Conservation (phyloP, 371 early-diverging fungal species). For the Blakeslea trispora region DNA sequence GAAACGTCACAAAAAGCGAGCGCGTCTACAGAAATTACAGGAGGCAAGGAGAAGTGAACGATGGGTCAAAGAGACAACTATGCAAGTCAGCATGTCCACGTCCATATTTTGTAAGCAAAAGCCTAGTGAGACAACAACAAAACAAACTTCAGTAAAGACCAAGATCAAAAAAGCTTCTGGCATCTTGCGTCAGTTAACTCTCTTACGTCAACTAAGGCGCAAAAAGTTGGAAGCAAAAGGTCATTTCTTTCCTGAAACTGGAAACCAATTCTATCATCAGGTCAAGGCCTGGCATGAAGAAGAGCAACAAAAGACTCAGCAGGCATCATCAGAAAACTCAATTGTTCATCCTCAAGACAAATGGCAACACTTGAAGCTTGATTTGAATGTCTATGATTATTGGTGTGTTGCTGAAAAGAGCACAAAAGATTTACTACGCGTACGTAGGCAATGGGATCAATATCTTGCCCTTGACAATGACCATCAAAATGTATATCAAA, state of each 20-base stretch:
- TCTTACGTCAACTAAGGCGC: slow-evolving; percentile 15
- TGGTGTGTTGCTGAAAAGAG: slow-evolving; percentile 45
- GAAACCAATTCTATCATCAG: slow-evolving; percentile 46
- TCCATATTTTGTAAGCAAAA: slow-evolving; percentile 2
- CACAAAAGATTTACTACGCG: slow-evolving; percentile 24
- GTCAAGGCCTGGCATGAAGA: slow-evolving; percentile 36
- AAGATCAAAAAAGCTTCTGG: slow-evolving; percentile 20
- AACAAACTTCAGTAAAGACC: not conserved
- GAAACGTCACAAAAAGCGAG: slow-evolving; percentile 15
- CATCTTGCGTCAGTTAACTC: slow-evolving; percentile 11
- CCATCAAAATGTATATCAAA: slow-evolving; percentile 8
- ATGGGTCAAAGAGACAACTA: slow-evolving; percentile 19
- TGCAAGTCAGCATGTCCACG: slow-evolving; percentile 14
- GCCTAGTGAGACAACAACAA: not conserved
- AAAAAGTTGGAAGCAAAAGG: slow-evolving; percentile 31
- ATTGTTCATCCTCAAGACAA: slow-evolving; percentile 31
- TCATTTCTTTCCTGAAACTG: slow-evolving; percentile 55
- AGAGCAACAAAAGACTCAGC: slow-evolving; percentile 16
- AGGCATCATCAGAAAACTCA: slow-evolving; percentile 12
- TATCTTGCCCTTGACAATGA: slow-evolving; percentile 16
- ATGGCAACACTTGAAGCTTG: slow-evolving; percentile 27
- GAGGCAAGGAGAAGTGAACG: slow-evolving; percentile 4
- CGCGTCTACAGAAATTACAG: slow-evolving; percentile 2
- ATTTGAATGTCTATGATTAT: slow-evolving; percentile 33
- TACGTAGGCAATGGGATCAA: slow-evolving; percentile 45